A percentile compares a stretch with the other conserved stretches of the same genome.
Conservation (phyloP, 768 basidiomycete genomes). For the Mycena albidolilacea region DNA sequence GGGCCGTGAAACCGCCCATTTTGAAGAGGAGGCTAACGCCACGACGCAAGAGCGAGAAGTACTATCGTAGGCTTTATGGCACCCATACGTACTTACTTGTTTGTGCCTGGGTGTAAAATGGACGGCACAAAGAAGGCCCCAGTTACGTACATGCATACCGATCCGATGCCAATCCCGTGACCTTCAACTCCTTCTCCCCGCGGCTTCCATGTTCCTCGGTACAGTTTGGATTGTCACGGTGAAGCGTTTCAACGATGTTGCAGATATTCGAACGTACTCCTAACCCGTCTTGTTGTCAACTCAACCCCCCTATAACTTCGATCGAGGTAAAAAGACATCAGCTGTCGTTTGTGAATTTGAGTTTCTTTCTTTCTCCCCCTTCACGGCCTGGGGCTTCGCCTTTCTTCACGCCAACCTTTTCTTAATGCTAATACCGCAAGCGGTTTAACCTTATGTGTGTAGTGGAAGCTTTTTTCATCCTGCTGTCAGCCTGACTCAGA, state of each 20-base stretch:
- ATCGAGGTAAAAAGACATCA: neutral
- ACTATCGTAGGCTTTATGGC: too few relatives aligned
- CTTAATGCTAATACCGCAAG: conserved; percentile 11
- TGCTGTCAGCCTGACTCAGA: neutral
- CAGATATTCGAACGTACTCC: neutral
- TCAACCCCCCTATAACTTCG: neutral
- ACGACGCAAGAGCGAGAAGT: too few relatives aligned
- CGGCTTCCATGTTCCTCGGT: too few relatives aligned
- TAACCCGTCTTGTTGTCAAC: neutral
- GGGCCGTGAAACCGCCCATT: neutral
- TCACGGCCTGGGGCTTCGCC: neutral
- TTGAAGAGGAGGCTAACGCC: neutral
- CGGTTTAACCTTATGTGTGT: conserved; percentile 14
- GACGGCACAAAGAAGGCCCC: too few relatives aligned
- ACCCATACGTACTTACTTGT: too few relatives aligned
- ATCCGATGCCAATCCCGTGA: too few relatives aligned
- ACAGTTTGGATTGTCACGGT: too few relatives aligned
- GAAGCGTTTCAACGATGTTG: too few relatives aligned
- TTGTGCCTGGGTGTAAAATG: too few relatives aligned
- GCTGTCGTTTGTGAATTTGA: neutral
- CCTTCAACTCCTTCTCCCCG: too few relatives aligned
- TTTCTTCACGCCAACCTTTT: neutral
- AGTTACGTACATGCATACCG: too few relatives aligned
- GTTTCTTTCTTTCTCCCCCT: neutral
- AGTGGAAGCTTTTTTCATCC: neutral